Evolutionary conservation across 2,329 filamentous ascomycete genomes (phyloP).

Genomic region (Xylaria sp.): DNA sequence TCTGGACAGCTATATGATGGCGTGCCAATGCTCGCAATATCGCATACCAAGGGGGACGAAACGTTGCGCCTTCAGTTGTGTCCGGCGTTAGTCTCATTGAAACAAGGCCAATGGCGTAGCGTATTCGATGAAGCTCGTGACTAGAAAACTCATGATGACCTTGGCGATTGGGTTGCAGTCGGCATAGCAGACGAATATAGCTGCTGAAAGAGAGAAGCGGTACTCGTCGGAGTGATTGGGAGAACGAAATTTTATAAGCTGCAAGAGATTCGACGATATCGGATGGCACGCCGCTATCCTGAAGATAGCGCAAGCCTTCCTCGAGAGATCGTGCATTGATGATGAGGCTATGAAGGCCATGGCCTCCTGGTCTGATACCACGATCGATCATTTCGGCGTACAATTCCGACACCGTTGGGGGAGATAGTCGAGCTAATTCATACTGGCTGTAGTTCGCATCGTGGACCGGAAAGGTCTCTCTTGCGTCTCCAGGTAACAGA

Average conservation of each 20-base stretch:
- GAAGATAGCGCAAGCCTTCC: constrained; percentile 56
- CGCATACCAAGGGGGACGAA: constrained; percentile 50
- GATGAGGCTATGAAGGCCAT: constrained; percentile 62
- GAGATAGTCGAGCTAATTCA: constrained; percentile 65
- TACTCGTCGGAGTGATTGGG: constrained; percentile 37
- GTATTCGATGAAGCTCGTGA: constrained; percentile 36
- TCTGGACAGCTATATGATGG: constrained; percentile 40
- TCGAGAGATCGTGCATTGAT: constrained; percentile 54
- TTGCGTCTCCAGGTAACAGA: constrained; percentile 64
- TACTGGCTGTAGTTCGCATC: constrained; percentile 66
- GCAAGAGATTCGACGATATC: constrained; percentile 29
- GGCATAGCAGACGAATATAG: constrained; percentile 58
- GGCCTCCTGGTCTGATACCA: constrained; percentile 54
- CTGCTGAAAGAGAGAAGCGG: constrained; percentile 52
- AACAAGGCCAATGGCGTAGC: constrained; percentile 45
- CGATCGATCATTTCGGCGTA: constrained; percentile 62
- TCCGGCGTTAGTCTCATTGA: constrained; percentile 36
- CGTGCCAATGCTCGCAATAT: constrained; percentile 49
- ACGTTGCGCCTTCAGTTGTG: constrained; percentile 39
- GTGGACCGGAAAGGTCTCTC: constrained; percentile 60
- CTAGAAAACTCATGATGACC: constrained; percentile 28
- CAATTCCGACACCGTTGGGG: constrained; percentile 64
- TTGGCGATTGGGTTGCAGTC: constrained; percentile 43
- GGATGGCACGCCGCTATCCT: constrained; percentile 47
- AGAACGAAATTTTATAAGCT: constrained; percentile 27